phyloP scores from a whole-genome alignment of 257 asterid species.

The Misopates orontium region DNA sequence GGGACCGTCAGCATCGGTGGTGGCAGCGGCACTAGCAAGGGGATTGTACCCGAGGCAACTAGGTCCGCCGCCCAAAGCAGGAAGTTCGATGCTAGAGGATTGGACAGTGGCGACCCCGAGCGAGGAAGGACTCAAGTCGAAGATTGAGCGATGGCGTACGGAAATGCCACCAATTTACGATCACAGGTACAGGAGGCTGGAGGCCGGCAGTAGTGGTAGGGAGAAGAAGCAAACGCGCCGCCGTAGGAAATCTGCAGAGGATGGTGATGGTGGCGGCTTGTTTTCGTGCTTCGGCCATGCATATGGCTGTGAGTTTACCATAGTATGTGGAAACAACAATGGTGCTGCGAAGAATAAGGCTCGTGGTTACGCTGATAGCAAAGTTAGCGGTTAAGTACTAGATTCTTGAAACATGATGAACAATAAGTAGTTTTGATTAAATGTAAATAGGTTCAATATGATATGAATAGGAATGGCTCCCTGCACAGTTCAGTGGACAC shows the following conservation, averaged over 20 bases:
- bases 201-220: too few relatives aligned
- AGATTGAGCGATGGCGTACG: slow-evolving; percentile 38
- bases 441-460: neutral
- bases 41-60: slow-evolving; percentile 43
- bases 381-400: neutral
- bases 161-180: slow-evolving; percentile 29
- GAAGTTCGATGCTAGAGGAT: slow-evolving; percentile 49
- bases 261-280: neutral
- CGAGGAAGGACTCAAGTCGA: slow-evolving; percentile 34
- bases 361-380: neutral
- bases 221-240: slow-evolving; percentile 11
- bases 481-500: slow-evolving; percentile 4
- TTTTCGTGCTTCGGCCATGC: slow-evolving; percentile 54
- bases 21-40: slow-evolving; percentile 46
- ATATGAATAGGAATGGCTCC: neutral
- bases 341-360: slow-evolving; percentile 21
- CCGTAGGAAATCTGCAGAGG: slow-evolving; percentile 10
- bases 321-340: slow-evolving; percentile 44
- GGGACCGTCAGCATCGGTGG: slow-evolving; percentile 56
- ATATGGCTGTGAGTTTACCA: slow-evolving; percentile 53
- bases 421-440: too few relatives aligned
- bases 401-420: too few relatives aligned
- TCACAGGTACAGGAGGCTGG: neutral
- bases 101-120: slow-evolving; percentile 39
- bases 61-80: slow-evolving; percentile 35